Evolutionary conservation across 2,329 filamentous ascomycete genomes (phyloP).

Genomic region (Trichophyton equinum): DNA sequence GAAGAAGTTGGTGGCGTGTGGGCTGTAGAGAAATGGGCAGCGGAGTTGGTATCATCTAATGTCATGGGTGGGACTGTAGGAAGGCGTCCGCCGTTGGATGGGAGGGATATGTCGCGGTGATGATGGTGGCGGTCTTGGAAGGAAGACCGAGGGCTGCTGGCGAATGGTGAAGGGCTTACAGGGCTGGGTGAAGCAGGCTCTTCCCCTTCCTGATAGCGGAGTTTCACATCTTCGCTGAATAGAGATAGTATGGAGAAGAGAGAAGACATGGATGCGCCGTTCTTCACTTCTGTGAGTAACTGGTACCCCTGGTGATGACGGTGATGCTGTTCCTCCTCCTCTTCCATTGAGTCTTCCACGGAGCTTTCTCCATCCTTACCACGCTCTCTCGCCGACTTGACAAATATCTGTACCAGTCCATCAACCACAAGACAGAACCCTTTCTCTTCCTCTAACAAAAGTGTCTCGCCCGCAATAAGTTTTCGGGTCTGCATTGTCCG

Average conservation of each 20-base stretch:
- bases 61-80: constrained; percentile 63
- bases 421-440: constrained; percentile 97
- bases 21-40: constrained; percentile 15
- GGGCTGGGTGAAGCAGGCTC: constrained; percentile 27
- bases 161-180: constrained; percentile 18
- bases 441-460: constrained; percentile 93
- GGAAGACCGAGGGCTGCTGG: constrained; percentile 20
- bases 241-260: constrained; percentile 87
- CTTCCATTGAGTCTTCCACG: constrained; percentile 29
- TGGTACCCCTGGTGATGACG: constrained; percentile 74
- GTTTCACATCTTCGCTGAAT: constrained; percentile 86
- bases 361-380: constrained; percentile 24
- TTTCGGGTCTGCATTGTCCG: constrained; percentile 97
- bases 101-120: constrained; percentile 10
- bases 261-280: constrained; percentile 96
- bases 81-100: constrained; percentile 26
- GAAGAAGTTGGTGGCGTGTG: constrained; percentile 23
- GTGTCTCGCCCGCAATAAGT: constrained; percentile 86
- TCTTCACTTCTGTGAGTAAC: constrained; percentile 90
- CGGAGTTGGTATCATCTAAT: constrained; percentile 30
- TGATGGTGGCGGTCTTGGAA: constrained; percentile 2
- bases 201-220: constrained; percentile 54
- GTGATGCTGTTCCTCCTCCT: constrained; percentile 42
- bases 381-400: constrained; percentile 60
- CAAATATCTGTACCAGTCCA: constrained; percentile 91